phyloP scores from a whole-genome alignment of 2,329 filamentous ascomycete species.

The Aspergillus costaricaensis region DNA sequence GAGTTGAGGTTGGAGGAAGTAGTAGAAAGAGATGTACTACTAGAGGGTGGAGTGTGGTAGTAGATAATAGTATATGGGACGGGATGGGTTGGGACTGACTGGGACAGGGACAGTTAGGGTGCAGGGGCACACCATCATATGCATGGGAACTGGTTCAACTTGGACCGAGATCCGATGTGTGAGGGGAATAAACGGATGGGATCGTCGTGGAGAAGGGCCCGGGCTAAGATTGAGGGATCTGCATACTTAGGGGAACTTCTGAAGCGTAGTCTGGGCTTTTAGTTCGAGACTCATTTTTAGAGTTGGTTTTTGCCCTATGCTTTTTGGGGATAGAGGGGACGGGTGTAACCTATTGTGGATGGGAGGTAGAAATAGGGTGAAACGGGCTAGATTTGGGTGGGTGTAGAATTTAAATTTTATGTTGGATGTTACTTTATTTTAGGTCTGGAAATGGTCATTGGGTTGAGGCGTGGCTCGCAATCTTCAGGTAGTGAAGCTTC shows the following conservation, averaged over 20 bases:
- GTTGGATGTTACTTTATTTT: too few relatives aligned
- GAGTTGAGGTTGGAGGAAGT: neutral
- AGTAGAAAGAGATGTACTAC: neutral
- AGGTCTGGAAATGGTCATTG: too few relatives aligned
- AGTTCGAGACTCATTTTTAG: neutral
- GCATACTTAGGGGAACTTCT: neutral
- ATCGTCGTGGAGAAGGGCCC: neutral
- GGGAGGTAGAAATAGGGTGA: too few relatives aligned
- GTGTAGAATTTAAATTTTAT: too few relatives aligned
- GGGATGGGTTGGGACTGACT: neutral
- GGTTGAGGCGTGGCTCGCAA: too few relatives aligned
- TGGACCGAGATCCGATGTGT: constrained; percentile 16
- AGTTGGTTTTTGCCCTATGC: too few relatives aligned
- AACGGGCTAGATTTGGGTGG: too few relatives aligned
- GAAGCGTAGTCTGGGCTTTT: neutral
- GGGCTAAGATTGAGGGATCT: neutral
- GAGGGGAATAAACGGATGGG: neutral
- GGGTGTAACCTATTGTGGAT: too few relatives aligned
- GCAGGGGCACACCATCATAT: neutral
- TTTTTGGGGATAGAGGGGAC: too few relatives aligned
- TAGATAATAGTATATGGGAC: neutral
- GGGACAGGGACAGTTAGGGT: neutral
- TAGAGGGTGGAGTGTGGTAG: neutral
- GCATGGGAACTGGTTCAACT: neutral
- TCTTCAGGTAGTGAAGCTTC: too few relatives aligned